Percentiles rank a stretch among this genome's conserved stretches.
Conservation (phyloP, 495 filamentous ascomycete genomes). For the Tuber brumale region DNA sequence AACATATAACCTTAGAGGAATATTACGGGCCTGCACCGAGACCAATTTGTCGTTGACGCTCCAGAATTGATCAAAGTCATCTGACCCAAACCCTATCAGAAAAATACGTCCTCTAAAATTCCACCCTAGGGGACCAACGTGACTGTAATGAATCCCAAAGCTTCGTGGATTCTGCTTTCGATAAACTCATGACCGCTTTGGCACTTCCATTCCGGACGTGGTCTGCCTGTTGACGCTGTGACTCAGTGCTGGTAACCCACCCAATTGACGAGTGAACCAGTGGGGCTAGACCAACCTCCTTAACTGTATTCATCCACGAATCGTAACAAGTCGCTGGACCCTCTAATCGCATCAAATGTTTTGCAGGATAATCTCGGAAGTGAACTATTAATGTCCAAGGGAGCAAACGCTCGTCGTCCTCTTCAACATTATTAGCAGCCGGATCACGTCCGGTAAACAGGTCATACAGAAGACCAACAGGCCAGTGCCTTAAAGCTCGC, state of each 20-base stretch:
- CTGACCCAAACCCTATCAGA: conserved; percentile 46
- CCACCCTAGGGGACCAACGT: conserved; percentile 50
- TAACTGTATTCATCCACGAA: conserved; percentile 87
- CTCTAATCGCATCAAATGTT: conserved; percentile 61
- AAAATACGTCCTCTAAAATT: conserved; percentile 8
- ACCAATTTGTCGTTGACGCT: conserved; percentile 68
- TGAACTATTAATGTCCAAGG: conserved; percentile 77
- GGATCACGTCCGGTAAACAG: conserved; percentile 67
- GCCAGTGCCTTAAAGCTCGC: conserved; percentile 55
- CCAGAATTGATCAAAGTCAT: conserved; percentile 65
- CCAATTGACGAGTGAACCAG: conserved; percentile 11
- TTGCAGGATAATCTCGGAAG: conserved; percentile 67
- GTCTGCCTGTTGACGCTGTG: conserved; percentile 56
- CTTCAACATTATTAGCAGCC: conserved; percentile 42
- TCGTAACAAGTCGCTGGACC: conserved; percentile 56
- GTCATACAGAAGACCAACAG: conserved; percentile 81
- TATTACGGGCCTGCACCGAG: conserved; percentile 63
- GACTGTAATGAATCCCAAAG: conserved; percentile 81
- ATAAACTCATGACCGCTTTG: conserved; percentile 85
- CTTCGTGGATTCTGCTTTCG: conserved; percentile 75
- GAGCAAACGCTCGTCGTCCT: conserved; percentile 48
- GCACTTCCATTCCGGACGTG: conserved; percentile 86
- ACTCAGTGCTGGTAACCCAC: background rate
- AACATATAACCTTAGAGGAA: conserved; percentile 83
- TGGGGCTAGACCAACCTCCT: conserved; percentile 53